These are phyloP conservation scores for Verbena officinalis DNA, from an alignment of 257 asterid genomes.

Conservation along the genomic window DNA sequence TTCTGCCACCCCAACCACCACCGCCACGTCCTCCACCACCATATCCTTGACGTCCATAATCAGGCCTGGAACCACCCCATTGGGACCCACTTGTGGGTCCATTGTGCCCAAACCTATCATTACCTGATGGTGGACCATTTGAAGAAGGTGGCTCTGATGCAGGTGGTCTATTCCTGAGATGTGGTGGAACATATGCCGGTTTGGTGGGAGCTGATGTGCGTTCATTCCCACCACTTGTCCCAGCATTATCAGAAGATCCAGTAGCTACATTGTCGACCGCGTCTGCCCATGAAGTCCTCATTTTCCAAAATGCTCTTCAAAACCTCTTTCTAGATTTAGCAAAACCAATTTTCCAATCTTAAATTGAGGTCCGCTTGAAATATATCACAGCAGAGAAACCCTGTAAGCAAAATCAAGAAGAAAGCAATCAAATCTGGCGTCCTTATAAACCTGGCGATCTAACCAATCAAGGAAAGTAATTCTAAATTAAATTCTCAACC, in stretches of 20 bases:
- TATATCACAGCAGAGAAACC: conserved; percentile 16
- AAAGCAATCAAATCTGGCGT: conserved; percentile 26
- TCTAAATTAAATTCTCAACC: conserved; percentile 17
- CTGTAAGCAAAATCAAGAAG: conserved; percentile 13
- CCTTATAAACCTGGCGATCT: conserved; percentile 11
- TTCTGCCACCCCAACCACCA: conserved; percentile 52
- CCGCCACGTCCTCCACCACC: conserved; percentile 59
- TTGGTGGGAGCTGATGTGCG: conserved; percentile 52
- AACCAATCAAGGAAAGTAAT: conserved; percentile 8
- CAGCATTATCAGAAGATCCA: conserved; percentile 51
- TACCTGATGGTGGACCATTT: conserved; percentile 56
- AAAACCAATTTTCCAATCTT: neutral
- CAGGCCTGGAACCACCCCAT: conserved; percentile 62
- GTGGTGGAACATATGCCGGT: conserved; percentile 82
- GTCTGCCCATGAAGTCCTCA: conserved; percentile 90
- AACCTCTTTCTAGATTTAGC: conserved; percentile 10
- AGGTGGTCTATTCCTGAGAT: conserved; percentile 66
- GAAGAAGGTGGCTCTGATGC: conserved; percentile 57
- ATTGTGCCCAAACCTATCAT: conserved; percentile 54
- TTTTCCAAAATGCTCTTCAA: conserved; percentile 25
- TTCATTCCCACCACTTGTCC: conserved; percentile 42
- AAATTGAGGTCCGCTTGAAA: conserved; percentile 17
- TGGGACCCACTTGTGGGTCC: conserved; percentile 55
- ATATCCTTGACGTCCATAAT: conserved; percentile 57
- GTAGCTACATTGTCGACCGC: conserved; percentile 63